Conservation (phyloP, 1,284 basidiomycete genomes). For the Austroboletus olivaceoglutinosus region DNA sequence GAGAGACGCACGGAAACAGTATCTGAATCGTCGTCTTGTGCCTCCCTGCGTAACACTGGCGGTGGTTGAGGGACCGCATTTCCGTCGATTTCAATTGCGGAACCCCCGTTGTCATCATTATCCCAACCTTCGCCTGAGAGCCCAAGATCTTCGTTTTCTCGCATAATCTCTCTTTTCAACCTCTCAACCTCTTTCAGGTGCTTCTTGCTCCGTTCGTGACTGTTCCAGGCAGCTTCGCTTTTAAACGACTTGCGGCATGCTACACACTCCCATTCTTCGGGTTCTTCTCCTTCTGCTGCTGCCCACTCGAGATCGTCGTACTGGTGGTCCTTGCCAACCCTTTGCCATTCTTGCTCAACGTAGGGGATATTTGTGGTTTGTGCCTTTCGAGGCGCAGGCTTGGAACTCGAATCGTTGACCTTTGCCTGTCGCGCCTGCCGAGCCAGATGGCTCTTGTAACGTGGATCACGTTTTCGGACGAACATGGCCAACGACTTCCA, state of each 20-base stretch:
- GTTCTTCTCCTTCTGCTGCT: slow-evolving; percentile 63
- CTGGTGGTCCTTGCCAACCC: slow-evolving; percentile 42
- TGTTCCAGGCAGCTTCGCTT: slow-evolving; percentile 93
- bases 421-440: slow-evolving; percentile 43
- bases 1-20: background rate
- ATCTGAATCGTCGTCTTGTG: slow-evolving; percentile 22
- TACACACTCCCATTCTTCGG: slow-evolving; percentile 92
- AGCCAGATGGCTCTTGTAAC: slow-evolving; percentile 75
- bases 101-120: slow-evolving; percentile 20
- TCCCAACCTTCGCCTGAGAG: slow-evolving; percentile 29
- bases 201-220: slow-evolving; percentile 95
- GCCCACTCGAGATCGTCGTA: slow-evolving; percentile 70
- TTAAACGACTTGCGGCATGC: slow-evolving; percentile 90
- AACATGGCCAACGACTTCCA: slow-evolving; percentile 79
- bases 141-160: slow-evolving; percentile 71
- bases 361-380: slow-evolving; percentile 39
- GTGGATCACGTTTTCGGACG: slow-evolving; percentile 90
- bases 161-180: slow-evolving; percentile 71
- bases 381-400: slow-evolving; percentile 22
- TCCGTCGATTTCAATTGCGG: slow-evolving; percentile 16
- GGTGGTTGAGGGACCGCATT: slow-evolving; percentile 10
- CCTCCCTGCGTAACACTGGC: slow-evolving; percentile 15
- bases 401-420: slow-evolving; percentile 29
- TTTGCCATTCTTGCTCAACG: slow-evolving; percentile 85
- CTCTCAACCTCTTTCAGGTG: slow-evolving; percentile 86